Conservation (phyloP, 108 stramenopile genomes). For the Fistulifera pelliculosa region DNA sequence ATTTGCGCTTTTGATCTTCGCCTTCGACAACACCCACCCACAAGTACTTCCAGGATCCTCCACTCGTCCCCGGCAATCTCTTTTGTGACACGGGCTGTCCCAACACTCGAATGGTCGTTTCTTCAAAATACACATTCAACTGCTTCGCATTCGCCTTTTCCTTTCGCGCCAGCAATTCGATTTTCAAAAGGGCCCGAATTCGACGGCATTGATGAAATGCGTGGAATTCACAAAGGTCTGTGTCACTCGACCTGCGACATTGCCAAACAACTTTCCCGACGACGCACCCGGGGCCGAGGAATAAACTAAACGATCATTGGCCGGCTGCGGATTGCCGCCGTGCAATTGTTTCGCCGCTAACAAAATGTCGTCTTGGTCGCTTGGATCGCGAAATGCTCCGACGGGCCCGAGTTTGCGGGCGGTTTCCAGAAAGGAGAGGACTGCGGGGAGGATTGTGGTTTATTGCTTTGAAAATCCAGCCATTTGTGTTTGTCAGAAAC, state of each 20-base stretch:
- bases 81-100: conserved; percentile 19
- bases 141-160: conserved; percentile 22
- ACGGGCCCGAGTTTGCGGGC: no score
- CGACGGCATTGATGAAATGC: conserved; percentile 38
- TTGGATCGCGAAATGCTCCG: no score
- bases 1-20: conserved; percentile 19
- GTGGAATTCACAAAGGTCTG: conserved; percentile 27
- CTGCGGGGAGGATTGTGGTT: no score
- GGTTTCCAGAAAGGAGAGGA: no score
- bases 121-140: conserved; percentile 33
- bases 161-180: conserved; percentile 31
- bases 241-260: conserved; percentile 34
- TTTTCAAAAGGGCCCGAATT: conserved; percentile 29
- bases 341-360: no score
- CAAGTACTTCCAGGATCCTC: conserved; percentile 35
- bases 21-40: conserved; percentile 35
- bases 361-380: no score
- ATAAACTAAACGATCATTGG: conserved; percentile 33
- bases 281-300: conserved; percentile 29
- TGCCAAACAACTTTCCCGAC: conserved; percentile 30
- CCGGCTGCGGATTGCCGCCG: conserved; percentile 13
- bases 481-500: no score
- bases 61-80: conserved; percentile 11
- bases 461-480: no score
- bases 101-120: conserved; percentile 29